phyloP scores from a whole-genome alignment of 805 yeast genomes.

The Saturnispora quitensis region DNA sequence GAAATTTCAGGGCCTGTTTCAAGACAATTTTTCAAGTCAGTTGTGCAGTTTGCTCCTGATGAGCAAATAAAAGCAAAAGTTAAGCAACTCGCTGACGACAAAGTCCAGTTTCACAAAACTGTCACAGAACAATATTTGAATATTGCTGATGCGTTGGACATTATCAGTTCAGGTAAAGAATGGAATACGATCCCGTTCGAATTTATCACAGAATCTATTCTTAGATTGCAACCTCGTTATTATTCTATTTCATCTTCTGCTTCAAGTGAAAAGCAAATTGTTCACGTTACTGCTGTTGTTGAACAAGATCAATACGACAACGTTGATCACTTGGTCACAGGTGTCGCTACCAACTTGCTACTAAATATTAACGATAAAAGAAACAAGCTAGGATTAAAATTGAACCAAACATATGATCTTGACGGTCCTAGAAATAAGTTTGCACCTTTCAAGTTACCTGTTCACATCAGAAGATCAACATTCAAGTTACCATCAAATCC shows the following conservation, averaged over 20 bases:
- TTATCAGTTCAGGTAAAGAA: constrained; percentile 34
- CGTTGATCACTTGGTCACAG: constrained; percentile 80
- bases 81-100: constrained; percentile 46
- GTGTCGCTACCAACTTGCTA: constrained; percentile 57
- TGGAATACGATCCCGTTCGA: constrained; percentile 58
- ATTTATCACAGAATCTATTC: constrained; percentile 66
- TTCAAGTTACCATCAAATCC: constrained; percentile 80
- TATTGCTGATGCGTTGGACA: constrained; percentile 63
- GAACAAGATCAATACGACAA: constrained; percentile 38
- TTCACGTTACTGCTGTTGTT: constrained; percentile 82
- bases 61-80: constrained; percentile 35
- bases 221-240: constrained; percentile 79
- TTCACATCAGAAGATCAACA: constrained; percentile 81
- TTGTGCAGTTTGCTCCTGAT: constrained; percentile 13
- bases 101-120: constrained; percentile 49
- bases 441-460: constrained; percentile 46
- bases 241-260: constrained; percentile 90
- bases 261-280: constrained; percentile 50
- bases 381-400: constrained; percentile 37
- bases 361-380: constrained; percentile 40
- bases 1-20: constrained; percentile 85
- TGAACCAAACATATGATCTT: constrained; percentile 55
- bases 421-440: constrained; percentile 72
- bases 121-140: constrained; percentile 51
- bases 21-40: constrained; percentile 50